phyloP scores from a whole-genome alignment of 2,329 filamentous ascomycete genomes.

The Sclerotinia minor region DNA sequence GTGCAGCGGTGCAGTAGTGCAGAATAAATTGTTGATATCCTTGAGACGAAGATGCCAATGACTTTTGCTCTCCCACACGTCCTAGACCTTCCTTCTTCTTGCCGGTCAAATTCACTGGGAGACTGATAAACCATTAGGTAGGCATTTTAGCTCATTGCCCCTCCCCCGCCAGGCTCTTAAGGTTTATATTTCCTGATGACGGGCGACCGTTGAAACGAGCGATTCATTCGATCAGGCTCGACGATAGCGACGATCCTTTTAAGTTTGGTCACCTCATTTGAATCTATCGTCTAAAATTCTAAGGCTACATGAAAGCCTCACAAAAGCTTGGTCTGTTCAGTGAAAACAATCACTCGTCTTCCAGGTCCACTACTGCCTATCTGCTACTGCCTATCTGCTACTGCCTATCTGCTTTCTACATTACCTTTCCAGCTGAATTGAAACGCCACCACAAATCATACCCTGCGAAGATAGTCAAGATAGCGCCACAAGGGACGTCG shows the following conservation, averaged over 20 bases:
- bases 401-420: neutral
- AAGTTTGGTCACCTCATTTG: too few relatives aligned
- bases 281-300: too few relatives aligned
- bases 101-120: neutral
- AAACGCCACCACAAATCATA: constrained; percentile 18
- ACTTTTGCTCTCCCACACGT: too few relatives aligned
- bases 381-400: too few relatives aligned
- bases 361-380: neutral
- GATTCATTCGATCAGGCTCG: neutral
- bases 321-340: neutral
- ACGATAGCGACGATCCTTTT: neutral
- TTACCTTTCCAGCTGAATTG: constrained; percentile 17
- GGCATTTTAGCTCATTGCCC: neutral
- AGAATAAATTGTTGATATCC: neutral
- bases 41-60: neutral
- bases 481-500: constrained; percentile 17
- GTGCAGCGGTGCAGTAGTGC: too few relatives aligned
- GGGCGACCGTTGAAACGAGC: neutral
- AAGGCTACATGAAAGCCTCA: too few relatives aligned
- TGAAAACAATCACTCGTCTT: neutral
- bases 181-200: neutral
- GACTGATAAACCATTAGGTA: neutral
- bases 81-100: too few relatives aligned
- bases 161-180: constrained; percentile 1
- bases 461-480: constrained; percentile 5